These are phyloP conservation scores for Salpingoeca rosetta DNA, from an alignment of 78 protist species.

Conservation along the genomic window DNA sequence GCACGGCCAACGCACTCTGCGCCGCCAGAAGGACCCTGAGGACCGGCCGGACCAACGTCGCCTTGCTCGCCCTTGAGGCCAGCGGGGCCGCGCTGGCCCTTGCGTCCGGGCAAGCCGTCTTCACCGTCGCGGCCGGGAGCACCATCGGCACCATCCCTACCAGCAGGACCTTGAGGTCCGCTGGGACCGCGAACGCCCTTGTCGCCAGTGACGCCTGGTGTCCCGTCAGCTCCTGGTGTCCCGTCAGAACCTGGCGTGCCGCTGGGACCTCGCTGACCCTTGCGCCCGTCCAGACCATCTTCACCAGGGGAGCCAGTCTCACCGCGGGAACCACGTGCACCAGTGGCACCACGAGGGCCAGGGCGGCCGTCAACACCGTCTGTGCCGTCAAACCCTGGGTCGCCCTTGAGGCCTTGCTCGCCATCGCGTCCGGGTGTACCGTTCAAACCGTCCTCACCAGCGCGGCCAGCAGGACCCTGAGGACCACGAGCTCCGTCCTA, in stretches of 20 bases:
- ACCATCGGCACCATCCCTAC: not conserved
- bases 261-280: not conserved
- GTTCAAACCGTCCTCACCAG: not conserved
- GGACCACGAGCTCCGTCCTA: not conserved
- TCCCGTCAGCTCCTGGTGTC: not conserved
- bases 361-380: not conserved
- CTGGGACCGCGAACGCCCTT: not conserved
- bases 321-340: not conserved
- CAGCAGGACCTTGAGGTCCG: not conserved
- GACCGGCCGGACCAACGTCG: not conserved
- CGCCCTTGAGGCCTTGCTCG: not conserved
- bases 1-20: not conserved
- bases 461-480: not conserved
- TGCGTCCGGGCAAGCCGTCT: not conserved
- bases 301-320: not conserved
- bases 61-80: not conserved
- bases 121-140: not conserved
- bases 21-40: not conserved
- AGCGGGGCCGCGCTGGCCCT: not conserved
- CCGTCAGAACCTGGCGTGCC: too few species aligned
- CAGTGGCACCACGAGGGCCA: not conserved
- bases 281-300: not conserved
- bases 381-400: not conserved
- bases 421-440: not conserved
- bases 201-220: not conserved